These are phyloP conservation scores for Aspergillus felis DNA, from an alignment of 2,329 filamentous ascomycete genomes.

Conservation along the genomic window DNA sequence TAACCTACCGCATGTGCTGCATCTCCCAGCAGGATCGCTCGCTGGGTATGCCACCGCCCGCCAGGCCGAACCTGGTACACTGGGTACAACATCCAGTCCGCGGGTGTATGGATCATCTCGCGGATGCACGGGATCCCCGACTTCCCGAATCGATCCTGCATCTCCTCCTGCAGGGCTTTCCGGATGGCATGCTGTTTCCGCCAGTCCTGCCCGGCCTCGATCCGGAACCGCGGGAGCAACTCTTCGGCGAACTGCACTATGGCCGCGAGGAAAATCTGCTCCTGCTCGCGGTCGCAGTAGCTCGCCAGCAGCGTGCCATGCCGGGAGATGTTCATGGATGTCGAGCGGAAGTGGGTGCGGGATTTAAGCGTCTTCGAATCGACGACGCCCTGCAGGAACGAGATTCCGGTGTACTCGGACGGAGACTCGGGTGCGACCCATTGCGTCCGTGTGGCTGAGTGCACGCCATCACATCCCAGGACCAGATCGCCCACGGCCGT, in stretches of 20 bases:
- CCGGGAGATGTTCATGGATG: slow-evolving; percentile 38
- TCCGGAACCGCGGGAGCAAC: slow-evolving; percentile 18
- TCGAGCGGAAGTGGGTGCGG: slow-evolving; percentile 35
- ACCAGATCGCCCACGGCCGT: slow-evolving; percentile 33
- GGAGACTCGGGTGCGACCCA: slow-evolving; percentile 33
- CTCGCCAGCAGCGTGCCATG: slow-evolving; percentile 38
- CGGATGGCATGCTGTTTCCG: slow-evolving; percentile 32
- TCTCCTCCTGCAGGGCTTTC: slow-evolving; percentile 31
- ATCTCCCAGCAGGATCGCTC: slow-evolving; percentile 43
- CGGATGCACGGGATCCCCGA: slow-evolving; percentile 35
- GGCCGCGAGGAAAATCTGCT: slow-evolving; percentile 38
- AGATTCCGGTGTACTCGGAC: slow-evolving; percentile 41
- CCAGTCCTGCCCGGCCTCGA: slow-evolving; percentile 32
- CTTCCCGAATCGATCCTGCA: slow-evolving; percentile 33
- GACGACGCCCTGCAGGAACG: slow-evolving; percentile 36
- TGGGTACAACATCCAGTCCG: slow-evolving; percentile 43
- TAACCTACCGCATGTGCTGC: slow-evolving; percentile 44
- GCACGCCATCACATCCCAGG: slow-evolving; percentile 41
- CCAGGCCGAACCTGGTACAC: slow-evolving; percentile 39
- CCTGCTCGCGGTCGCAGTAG: slow-evolving; percentile 34
- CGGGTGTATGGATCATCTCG: slow-evolving; percentile 32
- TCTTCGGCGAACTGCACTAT: slow-evolving; percentile 36
- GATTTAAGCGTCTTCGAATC: slow-evolving; percentile 20
- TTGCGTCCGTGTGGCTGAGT: slow-evolving; percentile 35
- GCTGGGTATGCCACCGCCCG: slow-evolving; percentile 39